phyloP scores from a whole-genome alignment of 2,329 filamentous ascomycete genomes.

The Paraphaeosphaeria minitans region DNA sequence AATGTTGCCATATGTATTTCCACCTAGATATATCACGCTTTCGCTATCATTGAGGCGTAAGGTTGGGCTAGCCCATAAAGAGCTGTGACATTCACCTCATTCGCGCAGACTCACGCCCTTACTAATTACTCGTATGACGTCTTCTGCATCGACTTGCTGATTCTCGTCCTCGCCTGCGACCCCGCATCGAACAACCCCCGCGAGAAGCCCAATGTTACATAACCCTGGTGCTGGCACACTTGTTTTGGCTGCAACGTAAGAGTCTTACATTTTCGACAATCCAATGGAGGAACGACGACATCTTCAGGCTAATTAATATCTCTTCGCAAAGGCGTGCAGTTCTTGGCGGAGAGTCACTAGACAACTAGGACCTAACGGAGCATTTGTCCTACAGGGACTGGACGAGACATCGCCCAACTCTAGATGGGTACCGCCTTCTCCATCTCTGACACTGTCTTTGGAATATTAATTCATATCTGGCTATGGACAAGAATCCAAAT shows the following conservation, averaged over 20 bases:
- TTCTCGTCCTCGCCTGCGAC: constrained; percentile 10
- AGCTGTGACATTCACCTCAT: constrained; percentile 18
- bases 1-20: no score
- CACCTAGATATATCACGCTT: constrained; percentile 3
- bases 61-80: constrained; percentile 9
- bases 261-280: neutral
- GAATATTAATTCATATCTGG: no score
- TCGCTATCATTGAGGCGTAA: neutral
- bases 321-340: neutral
- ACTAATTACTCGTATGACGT: constrained; percentile 10
- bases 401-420: constrained; percentile 1
- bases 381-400: neutral
- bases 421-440: neutral
- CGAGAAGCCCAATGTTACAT: neutral
- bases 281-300: neutral
- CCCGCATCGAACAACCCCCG: constrained; percentile 11
- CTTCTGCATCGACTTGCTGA: constrained; percentile 11
- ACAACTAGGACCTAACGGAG: neutral
- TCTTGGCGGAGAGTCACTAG: neutral
- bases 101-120: constrained; percentile 22
- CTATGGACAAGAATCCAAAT: no score
- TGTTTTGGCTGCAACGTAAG: neutral
- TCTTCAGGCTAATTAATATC: neutral
- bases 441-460: no score
- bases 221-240: constrained; percentile 7